These are phyloP conservation scores for Aristolochia californica DNA, from an alignment of 164 flowering plant genomes.

Conservation along the genomic window DNA sequence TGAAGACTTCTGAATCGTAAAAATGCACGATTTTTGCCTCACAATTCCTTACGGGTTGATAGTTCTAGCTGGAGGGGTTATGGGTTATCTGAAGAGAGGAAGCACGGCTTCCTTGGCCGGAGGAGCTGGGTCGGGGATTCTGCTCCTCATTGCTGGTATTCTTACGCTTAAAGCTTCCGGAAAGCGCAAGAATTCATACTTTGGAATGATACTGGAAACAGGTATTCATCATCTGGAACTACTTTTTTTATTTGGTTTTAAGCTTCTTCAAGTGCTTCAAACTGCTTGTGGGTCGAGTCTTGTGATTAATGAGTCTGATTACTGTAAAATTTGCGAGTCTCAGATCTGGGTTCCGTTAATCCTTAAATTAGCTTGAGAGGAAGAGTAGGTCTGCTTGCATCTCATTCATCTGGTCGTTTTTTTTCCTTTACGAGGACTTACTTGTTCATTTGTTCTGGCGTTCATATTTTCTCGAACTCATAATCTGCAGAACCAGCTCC, in stretches of 20 bases:
- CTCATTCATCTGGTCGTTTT: too few species aligned
- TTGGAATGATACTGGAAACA: slow-evolving; percentile 55
- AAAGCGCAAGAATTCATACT: slow-evolving; percentile 54
- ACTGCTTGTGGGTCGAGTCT: too few species aligned
- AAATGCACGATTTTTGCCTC: slow-evolving; percentile 97
- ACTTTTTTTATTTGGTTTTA: background rate
- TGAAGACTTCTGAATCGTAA: background rate
- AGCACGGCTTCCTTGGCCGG: slow-evolving; percentile 77
- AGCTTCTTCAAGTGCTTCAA: too few species aligned
- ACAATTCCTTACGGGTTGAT: slow-evolving; percentile 83
- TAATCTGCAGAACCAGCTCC: too few species aligned
- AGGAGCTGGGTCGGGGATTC: slow-evolving; percentile 58
- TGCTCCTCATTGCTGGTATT: slow-evolving; percentile 68
- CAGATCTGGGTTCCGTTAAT: too few species aligned
- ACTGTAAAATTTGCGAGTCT: too few species aligned
- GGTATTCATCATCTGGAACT: slow-evolving; percentile 23
- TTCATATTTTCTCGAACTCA: too few species aligned
- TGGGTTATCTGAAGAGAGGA: slow-evolving; percentile 62
- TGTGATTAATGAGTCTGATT: too few species aligned
- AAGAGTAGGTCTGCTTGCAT: too few species aligned
- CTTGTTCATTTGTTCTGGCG: too few species aligned
- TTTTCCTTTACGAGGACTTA: too few species aligned
- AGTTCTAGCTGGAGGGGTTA: slow-evolving; percentile 53
- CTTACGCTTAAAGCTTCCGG: slow-evolving; percentile 71
- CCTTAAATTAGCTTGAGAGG: too few species aligned